Evolutionary conservation across 148 eudicot species (phyloP), one percentile per base, ranked within the genome.

Genomic region (Silene uniflora): DNA sequence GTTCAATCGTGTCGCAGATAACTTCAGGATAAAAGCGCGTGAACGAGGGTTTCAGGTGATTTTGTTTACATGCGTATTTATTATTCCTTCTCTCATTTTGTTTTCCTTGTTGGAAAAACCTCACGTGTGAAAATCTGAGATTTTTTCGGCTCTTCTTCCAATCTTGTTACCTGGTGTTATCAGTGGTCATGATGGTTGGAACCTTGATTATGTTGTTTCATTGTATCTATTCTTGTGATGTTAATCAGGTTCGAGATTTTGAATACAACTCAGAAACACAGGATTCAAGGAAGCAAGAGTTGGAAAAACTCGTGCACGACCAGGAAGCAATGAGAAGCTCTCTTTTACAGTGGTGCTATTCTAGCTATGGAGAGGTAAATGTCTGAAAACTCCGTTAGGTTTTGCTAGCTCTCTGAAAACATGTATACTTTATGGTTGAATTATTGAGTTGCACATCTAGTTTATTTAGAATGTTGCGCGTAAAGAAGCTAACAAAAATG

Each of bases 321-420:
- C 99, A 95, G 82, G 99, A 95, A 49, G 17, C 91, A 39, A 68
- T 91, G 69, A 86, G 94, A 88, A 91, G 87, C 80, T 86, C 97
- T 80, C 90, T 95, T 55, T 78, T 91, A 81, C 99, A 91, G 68
- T 95, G 99, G 99, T 95, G 98, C 80, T 92, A 92, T 79, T 85
- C 94, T 76, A 95, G 99, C 81, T 95, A 95, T 72, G 99, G 98
- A 29, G 99, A 95, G 99, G 99, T 92, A 86, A 80, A 25, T 46
- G 39, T 46, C 67, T 46, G 65, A 74, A 56, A 62, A n/a, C 19
- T 32, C 47, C 2, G 56, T 52, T 11, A 52, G 0, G 9, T 52
- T 52, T 52, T 16, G 17, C 56, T 4, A 52, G 56, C 56, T 52
- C 56, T 52, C 56, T 52, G 56, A 52, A 11, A 52, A 52, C 17